These are phyloP conservation scores for Agaricus blazei DNA, from an alignment of 768 basidiomycete genomes.

Conservation along the genomic window DNA sequence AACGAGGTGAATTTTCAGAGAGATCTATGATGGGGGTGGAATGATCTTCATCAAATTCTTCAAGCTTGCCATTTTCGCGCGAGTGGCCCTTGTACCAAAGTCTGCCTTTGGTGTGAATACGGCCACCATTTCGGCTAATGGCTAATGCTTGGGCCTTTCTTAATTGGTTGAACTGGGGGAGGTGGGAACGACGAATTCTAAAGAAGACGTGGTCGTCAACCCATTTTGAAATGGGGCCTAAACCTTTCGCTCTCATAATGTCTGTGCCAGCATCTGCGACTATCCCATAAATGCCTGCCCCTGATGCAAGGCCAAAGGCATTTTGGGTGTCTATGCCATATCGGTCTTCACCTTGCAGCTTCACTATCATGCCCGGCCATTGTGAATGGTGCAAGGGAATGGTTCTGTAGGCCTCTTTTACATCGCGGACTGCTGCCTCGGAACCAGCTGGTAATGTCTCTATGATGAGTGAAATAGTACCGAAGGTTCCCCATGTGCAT, in stretches of 20 bases:
- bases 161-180: not conserved
- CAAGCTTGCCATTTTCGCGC: conserved; percentile 8
- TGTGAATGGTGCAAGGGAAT: conserved; percentile 27
- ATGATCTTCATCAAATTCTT: conserved; percentile 28
- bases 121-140: not conserved
- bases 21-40: conserved; percentile 17
- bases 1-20: not conserved
- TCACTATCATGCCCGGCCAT: conserved; percentile 32
- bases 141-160: not conserved
- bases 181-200: not conserved
- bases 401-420: conserved; percentile 34
- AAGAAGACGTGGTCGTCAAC: conserved; percentile 27
- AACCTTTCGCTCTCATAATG: conserved; percentile 17
- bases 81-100: conserved; percentile 22
- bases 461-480: conserved; percentile 23
- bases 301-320: conserved; percentile 21
- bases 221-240: conserved; percentile 24
- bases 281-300: conserved; percentile 21
- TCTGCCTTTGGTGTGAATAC: conserved; percentile 1
- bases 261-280: conserved; percentile 19
- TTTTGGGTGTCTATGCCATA: conserved; percentile 23
- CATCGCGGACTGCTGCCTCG: conserved; percentile 24
- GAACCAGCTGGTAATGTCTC: conserved; percentile 21
- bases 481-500: conserved; percentile 41
- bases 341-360: conserved; percentile 12